These are phyloP conservation scores for Paraglomus occultum DNA, from an alignment of 192 early-diverging fungal genomes.

Conservation along the genomic window DNA sequence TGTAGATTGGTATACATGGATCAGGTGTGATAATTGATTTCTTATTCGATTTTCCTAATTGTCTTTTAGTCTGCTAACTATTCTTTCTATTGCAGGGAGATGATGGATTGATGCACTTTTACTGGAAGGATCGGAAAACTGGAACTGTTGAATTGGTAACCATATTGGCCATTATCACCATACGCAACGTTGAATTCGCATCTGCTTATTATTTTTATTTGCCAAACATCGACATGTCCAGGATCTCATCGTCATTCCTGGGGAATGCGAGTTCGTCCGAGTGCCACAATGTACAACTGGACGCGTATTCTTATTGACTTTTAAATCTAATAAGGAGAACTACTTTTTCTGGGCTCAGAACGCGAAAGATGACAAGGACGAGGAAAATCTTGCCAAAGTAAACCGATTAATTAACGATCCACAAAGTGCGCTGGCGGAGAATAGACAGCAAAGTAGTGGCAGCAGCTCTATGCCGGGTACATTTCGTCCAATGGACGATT, in stretches of 20 bases:
- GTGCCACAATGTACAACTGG: conserved; percentile 57
- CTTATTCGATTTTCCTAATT: background rate
- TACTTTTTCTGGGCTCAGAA: conserved; percentile 88
- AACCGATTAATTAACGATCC: conserved; percentile 57
- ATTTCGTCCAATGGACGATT: conserved; percentile 25
- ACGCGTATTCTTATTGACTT: conserved; percentile 79
- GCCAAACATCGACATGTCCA: conserved; percentile 17
- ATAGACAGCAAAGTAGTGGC: conserved; percentile 20
- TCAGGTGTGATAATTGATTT: conserved; percentile 34
- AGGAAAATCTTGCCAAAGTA: conserved; percentile 50
- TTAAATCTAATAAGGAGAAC: conserved; percentile 74
- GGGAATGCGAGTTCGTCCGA: conserved; percentile 64
- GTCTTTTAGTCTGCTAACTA: background rate
- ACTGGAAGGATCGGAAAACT: conserved; percentile 72
- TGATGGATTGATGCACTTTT: conserved; percentile 76
- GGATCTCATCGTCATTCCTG: conserved; percentile 75
- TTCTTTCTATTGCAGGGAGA: conserved; percentile 46
- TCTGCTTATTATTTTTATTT: conserved; percentile 2
- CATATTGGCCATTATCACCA: background rate
- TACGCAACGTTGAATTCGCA: background rate
- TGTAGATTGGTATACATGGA: conserved; percentile 57
- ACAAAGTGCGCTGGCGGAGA: conserved; percentile 24
- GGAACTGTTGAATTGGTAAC: conserved; percentile 48
- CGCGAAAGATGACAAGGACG: conserved; percentile 56
- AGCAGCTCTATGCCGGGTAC: conserved; percentile 1